These are phyloP conservation scores for Piromyces sp. DNA, from an alignment of 192 early-diverging fungal genomes.

Conservation along the genomic window DNA sequence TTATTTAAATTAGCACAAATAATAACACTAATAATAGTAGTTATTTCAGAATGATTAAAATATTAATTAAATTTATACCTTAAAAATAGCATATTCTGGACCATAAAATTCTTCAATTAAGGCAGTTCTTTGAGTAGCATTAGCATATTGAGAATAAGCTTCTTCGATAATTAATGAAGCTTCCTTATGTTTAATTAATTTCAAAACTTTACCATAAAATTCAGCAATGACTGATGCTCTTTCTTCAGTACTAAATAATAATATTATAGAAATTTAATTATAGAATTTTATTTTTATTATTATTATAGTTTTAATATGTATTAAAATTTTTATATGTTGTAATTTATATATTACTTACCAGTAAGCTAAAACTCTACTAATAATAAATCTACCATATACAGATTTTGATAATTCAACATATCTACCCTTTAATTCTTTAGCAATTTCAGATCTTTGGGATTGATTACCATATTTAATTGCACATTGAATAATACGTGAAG, in stretches of 20 bases:
- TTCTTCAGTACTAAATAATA: conserved; percentile 29
- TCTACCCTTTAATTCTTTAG: conserved; percentile 58
- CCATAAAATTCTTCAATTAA: conserved; percentile 89
- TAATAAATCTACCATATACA: conserved; percentile 77
- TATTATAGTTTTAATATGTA: neutral
- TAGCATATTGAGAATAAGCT: conserved; percentile 64
- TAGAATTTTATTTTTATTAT: neutral
- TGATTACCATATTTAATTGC: conserved; percentile 74
- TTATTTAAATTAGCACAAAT: too few species aligned
- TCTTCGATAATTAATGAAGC: conserved; percentile 73
- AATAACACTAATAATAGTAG: too few species aligned
- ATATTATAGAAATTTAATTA: too few species aligned
- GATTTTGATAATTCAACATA: conserved; percentile 55
- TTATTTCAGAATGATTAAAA: too few species aligned
- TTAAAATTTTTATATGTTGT: too few species aligned
- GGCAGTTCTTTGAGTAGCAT: conserved; percentile 43
- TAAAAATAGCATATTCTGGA: conserved; percentile 75
- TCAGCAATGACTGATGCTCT: conserved; percentile 54
- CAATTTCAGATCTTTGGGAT: conserved; percentile 58
- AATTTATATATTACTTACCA: conserved; percentile 26
- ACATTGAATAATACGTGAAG: conserved; percentile 78
- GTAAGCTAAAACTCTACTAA: conserved; percentile 69
- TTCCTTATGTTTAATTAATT: conserved; percentile 73
- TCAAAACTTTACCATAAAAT: conserved; percentile 64
- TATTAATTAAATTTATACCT: too few species aligned